These are phyloP conservation scores for Jaltomata sinuosa DNA, from an alignment of 257 asterid genomes.

Conservation along the genomic window DNA sequence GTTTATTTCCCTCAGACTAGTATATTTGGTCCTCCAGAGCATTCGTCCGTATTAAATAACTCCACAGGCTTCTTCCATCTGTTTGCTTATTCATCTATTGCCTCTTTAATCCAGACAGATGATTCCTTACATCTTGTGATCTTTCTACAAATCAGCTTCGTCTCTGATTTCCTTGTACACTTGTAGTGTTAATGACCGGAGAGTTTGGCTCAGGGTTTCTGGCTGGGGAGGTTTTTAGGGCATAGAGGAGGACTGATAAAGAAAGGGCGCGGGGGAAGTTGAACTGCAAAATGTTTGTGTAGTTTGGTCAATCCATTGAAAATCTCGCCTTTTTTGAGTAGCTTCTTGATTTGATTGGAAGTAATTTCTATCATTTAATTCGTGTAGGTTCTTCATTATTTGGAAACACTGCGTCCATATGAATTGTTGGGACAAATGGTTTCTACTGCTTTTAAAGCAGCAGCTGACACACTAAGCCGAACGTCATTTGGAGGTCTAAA, in stretches of 20 bases:
- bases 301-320: background rate
- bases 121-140: background rate
- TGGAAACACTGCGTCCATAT: slow-evolving; percentile 73
- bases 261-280: background rate
- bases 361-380: background rate
- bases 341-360: background rate
- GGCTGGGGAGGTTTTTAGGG: background rate
- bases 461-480: slow-evolving; percentile 70
- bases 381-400: slow-evolving; percentile 67
- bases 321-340: background rate
- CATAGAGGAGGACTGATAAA: background rate
- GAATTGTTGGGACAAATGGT: slow-evolving; percentile 84
- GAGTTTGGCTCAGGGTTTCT: background rate
- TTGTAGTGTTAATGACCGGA: background rate
- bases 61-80: background rate
- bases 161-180: background rate
- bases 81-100: background rate
- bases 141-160: background rate
- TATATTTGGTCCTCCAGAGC: background rate
- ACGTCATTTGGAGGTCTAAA: slow-evolving; percentile 56
- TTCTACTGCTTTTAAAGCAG: slow-evolving; percentile 78
- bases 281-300: background rate
- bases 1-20: background rate
- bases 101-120: background rate
- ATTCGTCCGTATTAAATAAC: background rate